phyloP scores from a whole-genome alignment of 1,284 basidiomycete species.

The Lentinula novae-zelandiae region DNA sequence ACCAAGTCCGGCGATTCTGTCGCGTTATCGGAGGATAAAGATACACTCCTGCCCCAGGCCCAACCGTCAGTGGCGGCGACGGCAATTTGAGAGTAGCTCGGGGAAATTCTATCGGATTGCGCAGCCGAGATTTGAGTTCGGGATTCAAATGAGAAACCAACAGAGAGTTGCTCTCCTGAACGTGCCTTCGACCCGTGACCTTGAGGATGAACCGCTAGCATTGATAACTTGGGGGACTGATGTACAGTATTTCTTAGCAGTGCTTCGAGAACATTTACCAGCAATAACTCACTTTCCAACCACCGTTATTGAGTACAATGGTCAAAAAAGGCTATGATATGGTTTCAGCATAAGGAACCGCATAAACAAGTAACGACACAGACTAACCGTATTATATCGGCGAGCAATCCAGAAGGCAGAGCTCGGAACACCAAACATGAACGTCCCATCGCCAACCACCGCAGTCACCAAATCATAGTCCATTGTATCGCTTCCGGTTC shows the following conservation, averaged over 20 bases:
- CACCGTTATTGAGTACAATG: slow-evolving; percentile 67
- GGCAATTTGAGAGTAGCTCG: slow-evolving; percentile 60
- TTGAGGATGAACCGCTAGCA: slow-evolving; percentile 60
- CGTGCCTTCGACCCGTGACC: slow-evolving; percentile 47
- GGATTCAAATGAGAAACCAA: slow-evolving; percentile 57
- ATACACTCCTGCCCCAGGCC: slow-evolving; percentile 55
- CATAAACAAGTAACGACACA: no score
- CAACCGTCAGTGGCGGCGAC: slow-evolving; percentile 60
- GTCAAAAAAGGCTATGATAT: slow-evolving; percentile 60
- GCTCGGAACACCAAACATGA: slow-evolving; percentile 62
- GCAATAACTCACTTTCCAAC: slow-evolving; percentile 49
- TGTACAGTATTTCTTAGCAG: background rate
- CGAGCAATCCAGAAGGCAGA: slow-evolving; percentile 70
- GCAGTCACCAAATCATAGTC: slow-evolving; percentile 48
- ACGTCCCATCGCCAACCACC: slow-evolving; percentile 68
- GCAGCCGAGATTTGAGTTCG: background rate
- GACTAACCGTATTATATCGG: slow-evolving; percentile 57
- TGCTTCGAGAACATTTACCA: background rate
- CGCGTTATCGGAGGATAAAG: slow-evolving; percentile 22
- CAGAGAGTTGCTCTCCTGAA: slow-evolving; percentile 46
- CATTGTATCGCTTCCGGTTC: background rate
- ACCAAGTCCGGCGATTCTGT: slow-evolving; percentile 27
- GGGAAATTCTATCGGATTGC: slow-evolving; percentile 24
- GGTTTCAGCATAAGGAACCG: no score
- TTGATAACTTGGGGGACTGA: slow-evolving; percentile 57